Evolutionary conservation across 805 yeast genomes (phyloP).

Genomic region (Starmerella davenportii): DNA sequence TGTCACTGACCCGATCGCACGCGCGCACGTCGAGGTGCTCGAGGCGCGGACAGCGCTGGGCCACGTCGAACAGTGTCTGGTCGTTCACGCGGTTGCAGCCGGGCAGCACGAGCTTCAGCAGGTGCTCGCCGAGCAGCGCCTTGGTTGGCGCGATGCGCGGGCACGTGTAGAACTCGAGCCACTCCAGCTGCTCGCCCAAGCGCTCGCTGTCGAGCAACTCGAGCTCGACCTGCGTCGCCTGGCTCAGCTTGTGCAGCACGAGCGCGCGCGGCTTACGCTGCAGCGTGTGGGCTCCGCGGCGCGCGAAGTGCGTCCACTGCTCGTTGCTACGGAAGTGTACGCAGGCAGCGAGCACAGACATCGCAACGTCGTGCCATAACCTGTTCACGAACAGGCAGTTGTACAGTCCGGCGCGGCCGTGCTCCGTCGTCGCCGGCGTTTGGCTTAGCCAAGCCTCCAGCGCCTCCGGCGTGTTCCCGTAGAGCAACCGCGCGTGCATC

Average conservation of each 20-base stretch:
- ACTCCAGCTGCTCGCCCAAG: conserved; percentile 32
- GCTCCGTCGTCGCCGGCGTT: conserved; percentile 8
- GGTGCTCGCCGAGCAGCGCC: conserved; percentile 28
- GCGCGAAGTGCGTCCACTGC: conserved; percentile 30
- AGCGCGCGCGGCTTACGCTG: conserved; percentile 26
- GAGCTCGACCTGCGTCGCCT: conserved; percentile 36
- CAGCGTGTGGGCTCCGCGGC: conserved; percentile 11
- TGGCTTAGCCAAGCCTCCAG: conserved; percentile 26
- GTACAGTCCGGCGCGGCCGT: conserved; percentile 26
- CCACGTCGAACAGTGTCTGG: conserved; percentile 33
- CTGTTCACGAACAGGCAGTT: conserved; percentile 54
- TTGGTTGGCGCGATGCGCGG: conserved; percentile 46
- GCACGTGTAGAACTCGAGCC: conserved; percentile 73
- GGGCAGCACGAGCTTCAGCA: conserved; percentile 41
- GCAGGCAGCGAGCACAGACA: conserved; percentile 36
- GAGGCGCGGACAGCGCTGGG: conserved; percentile 39
- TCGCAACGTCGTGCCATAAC: conserved; percentile 42
- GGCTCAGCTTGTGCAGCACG: conserved; percentile 47
- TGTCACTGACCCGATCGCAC: conserved; percentile 60
- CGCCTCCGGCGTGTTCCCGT: conserved; percentile 37
- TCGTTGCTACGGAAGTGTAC: conserved; percentile 35
- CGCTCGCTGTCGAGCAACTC: conserved; percentile 30
- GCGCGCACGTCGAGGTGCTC: conserved; percentile 62
- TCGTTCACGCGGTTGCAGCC: conserved; percentile 54
- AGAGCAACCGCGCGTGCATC: conserved; percentile 49